Base-by-base conservation (phyloP, 345 rosid species). In the Trapa incisa region DNA sequence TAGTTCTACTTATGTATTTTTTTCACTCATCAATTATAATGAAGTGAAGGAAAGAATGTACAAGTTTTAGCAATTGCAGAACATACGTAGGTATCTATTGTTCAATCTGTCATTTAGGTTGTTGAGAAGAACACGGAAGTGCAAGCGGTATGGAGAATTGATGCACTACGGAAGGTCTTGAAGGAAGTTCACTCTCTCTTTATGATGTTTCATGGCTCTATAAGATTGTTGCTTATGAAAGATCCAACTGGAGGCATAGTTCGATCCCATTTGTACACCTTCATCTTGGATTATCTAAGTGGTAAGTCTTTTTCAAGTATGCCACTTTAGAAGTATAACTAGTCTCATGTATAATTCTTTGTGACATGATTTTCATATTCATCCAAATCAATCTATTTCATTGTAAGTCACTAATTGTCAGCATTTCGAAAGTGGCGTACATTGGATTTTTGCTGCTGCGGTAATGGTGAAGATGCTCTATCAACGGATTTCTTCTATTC, bases 121-220 rank as follows among this genome's bases (percentile, higher is more conserved):
- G 88, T 89, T 64, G 97, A 94, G 87, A 94, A 89, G 77, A 86
- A 83, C 71, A 91, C 81, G 77, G 92, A 86, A 75, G 69, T 68
- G 37, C 89, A 87, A 79, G 82, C 88, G 22, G 71, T 85, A 74
- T 91, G 97, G 96, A 81, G 93, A 68, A 75, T 91, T 64, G 96
- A 86, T 68, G 88, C 96, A 41, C 79, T 94, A 71, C 81, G 81
- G 53, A 78, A 85, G 72, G 82, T 94, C 69, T 95, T 94, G 35
- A 89, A 87, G 79, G 97, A 94, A 85, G 86, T 89, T 22, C 97
- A 94, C 74, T 86, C 89, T 22, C 99, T 94, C 71, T 91, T 91
- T 69, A 69, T 78, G 73, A 81, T 94, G 97, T 94, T 94, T 73
- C 81, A 91, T 64, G 96, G 96, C 64, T 80, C 93, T 70, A 61